phyloP scores from a whole-genome alignment of 441 rosid genomes.

The Pelargonium australe region DNA sequence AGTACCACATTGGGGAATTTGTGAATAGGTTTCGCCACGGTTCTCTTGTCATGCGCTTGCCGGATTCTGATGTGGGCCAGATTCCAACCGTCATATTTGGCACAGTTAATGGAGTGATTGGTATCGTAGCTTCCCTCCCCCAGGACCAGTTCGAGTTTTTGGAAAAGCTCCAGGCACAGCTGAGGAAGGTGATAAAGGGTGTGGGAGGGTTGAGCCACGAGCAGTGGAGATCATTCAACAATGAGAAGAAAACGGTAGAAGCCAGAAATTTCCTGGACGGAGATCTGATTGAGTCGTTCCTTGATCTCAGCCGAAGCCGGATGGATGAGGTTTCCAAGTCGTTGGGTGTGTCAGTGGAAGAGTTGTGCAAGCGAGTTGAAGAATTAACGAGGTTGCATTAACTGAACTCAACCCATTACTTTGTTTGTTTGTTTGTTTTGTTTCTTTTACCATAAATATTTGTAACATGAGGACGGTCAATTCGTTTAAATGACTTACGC shows the following conservation, averaged over 20 bases:
- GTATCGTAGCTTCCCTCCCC: conserved; percentile 87
- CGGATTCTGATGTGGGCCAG: conserved; percentile 86
- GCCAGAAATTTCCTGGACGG: conserved; percentile 83
- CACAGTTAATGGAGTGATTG: conserved; percentile 83
- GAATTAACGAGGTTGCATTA: conserved; percentile 88
- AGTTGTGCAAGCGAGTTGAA: conserved; percentile 77
- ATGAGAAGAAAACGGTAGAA: conserved; percentile 74
- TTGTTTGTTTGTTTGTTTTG: background rate
- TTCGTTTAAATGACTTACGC: background rate
- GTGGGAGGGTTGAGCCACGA: conserved; percentile 90
- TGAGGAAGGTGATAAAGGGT: conserved; percentile 85
- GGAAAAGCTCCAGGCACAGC: conserved; percentile 71
- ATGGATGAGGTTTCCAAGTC: conserved; percentile 82
- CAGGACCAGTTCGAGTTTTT: conserved; percentile 65
- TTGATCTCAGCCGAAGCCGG: conserved; percentile 60
- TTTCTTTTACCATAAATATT: background rate
- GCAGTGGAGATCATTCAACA: conserved; percentile 91
- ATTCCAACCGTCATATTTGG: conserved; percentile 83
- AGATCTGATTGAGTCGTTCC: conserved; percentile 78
- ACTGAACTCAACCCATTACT: background rate
- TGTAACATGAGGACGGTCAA: background rate
- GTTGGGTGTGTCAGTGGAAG: conserved; percentile 68
- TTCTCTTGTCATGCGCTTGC: conserved; percentile 91
- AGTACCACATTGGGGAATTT: conserved; percentile 93
- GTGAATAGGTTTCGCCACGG: conserved; percentile 88